Base-by-base conservation (phyloP, 257 asterid genomes). In the Petunia axillaris region DNA sequence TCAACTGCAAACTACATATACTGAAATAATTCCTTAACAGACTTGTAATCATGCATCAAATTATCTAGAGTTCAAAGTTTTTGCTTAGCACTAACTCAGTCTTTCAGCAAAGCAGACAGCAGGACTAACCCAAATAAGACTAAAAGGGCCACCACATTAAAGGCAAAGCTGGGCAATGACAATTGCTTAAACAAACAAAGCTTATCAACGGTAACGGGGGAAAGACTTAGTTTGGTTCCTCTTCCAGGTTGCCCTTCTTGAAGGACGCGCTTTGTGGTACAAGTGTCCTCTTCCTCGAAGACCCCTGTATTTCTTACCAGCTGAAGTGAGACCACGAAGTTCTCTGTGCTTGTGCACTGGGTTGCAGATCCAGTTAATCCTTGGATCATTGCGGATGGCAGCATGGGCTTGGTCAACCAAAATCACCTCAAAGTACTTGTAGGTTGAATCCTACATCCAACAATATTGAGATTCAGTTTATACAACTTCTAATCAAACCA, bases 341-440 rank as follows among this genome's bases (percentile, higher is more conserved):
- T 59, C 64, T 16, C 64, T 16, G 11, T 25, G 38, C 39, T 59
- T 59, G 1, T 59, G 64, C 64, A 59, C 64, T 59, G 38, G 64
- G 38, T 59, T 59, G 64, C 38, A 59, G 1, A 59, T 59, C 38
- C 64, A 59, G 64, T 59, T 59, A 2, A 59, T 59, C 64, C 64
- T 59, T 16, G 64, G 64, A 59, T 59, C 64, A 6, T 59, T 59
- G 3, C 38, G 64, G 2, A 59, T 59, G 4, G 64, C 64, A 59
- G 64, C 64, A 59, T 59, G 64, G 64, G 39, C 64, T 59, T 59
- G 64, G 39, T 59, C 64, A 59, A 59, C 64, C 64, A 59, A 35
- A 4, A 59, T 59, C 10, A 59, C 64, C 64, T 59, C 64, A 59
- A n/a, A 59, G 64, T 59, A 59, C 39, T 59, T n/a, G 64, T 59